Base-by-base conservation (phyloP, 2,329 filamentous ascomycete species). In the Nothophaeocryptopus gaeumannii region DNA sequence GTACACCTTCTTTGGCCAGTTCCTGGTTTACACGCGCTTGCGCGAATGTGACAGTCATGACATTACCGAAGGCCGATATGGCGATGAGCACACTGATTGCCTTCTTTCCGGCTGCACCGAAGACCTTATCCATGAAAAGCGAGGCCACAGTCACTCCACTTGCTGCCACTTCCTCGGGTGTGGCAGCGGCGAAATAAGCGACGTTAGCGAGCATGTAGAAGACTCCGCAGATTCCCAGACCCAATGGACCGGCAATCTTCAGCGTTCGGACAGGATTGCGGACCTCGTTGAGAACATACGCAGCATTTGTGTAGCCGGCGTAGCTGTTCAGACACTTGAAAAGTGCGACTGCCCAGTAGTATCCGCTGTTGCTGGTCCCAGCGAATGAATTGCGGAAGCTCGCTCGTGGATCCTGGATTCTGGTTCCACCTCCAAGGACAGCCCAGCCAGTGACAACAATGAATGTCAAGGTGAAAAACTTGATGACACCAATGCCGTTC, bases 211-310 rank as follows among this genome's bases (percentile, higher is more conserved):
- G 64, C 72, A 62, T 83, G 38, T 55, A 84, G 0, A 83, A 66
- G 0, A 76, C 64, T 0, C 78, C 72, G 2, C 82, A 78, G 9
- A 59, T 41, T 9, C 47, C 47, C 15, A 54, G 16, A 74, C 36
- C 83, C 70, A 0, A 81, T 80, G 54, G 82, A 77, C 72, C 51
- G 11, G 51, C 51, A 37, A 53, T 53, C 32, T 53, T 53, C 31
- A 53, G 46, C 2, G 51, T 53, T 8, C 51, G 41, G 5, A 53
- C 46, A n/a, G 51, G 51, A 8, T 45, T 15, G 12, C 76, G 77
- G 55, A 83, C 76, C 64, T 84, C 81, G 46, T 82, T 82, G 49
- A 80, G 78, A 2, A 85, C 73, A 53, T 82, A 81, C 64, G 83
- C 83, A 0, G 80, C 77, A 51, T 84, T 83, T 8, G 73, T 67